Evolutionary conservation across 2,329 filamentous ascomycete species (phyloP), one percentile per base, ranked within the genome.

Genomic region (Colletotrichum sp.): DNA sequence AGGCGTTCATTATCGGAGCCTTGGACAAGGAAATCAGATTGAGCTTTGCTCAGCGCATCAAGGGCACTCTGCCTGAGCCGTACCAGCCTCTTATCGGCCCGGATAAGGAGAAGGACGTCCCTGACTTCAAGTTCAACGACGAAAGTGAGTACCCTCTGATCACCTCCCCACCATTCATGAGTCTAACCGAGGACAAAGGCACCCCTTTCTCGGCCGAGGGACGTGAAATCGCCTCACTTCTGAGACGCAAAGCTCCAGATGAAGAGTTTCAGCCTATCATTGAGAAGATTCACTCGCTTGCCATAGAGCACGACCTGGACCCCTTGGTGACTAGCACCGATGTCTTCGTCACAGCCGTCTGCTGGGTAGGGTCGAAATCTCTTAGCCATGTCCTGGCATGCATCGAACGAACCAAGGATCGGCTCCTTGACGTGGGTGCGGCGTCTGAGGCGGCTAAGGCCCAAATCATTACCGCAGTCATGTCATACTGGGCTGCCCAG

Each of bases 11-110:
- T 78, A 89, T 93, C 69, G 96, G 96, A 24, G 94, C 95, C 5
- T 87, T 99, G 75, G 97, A 99, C 83, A 99, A 99, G 87, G 97
- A 99, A 86, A 98, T 99, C 79, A 94, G 97, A 7, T 89, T 99
- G 66, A 98, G 96, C 82, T 99, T 99, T 84, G 96, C 97, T 0
- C 96, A 98, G 85, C 93, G 97, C 72, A 98, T 99, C 82, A 96
- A 97, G 84, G 96, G 96, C 77, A 99, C 97, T 7, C 88, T 99
- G 9, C 97, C 96, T 2, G 93, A 94, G 69, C 92, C 93, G 9
- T 99, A 98, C 82, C 92, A 96, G 80, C 87, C 88, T 4, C 87
- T 99, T 76, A 96, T 99, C 78, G 91, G 94, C 0, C 92, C 95
- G 68, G 95, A 94, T 79, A 98, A 98, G 83, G 96, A 99, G 85